Evolutionary conservation across 2,329 filamentous ascomycete genomes (phyloP).

Genomic region (Beauveria brongniartii): DNA sequence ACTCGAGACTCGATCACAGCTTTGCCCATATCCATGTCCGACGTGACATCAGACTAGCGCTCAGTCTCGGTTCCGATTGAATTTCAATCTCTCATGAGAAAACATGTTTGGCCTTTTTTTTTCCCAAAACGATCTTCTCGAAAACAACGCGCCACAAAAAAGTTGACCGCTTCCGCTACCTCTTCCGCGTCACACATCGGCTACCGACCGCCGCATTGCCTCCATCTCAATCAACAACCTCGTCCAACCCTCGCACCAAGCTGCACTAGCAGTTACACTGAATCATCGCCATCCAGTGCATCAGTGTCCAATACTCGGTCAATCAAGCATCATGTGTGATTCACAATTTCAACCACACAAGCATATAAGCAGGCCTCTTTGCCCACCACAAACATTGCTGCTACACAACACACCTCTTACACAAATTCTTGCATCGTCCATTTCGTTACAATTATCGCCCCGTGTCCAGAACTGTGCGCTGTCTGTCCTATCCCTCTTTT

Average conservation of each 20-base stretch:
- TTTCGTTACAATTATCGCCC: no score
- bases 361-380: background rate
- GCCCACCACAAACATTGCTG: background rate
- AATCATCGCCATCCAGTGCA: background rate
- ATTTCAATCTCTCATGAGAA: accelerated
- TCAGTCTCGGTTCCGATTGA: no score
- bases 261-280: background rate
- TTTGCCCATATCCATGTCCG: background rate
- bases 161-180: background rate
- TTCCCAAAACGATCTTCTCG: background rate
- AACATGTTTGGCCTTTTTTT: no score
- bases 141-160: background rate
- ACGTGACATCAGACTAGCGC: background rate
- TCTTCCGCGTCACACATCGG: background rate
- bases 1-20: background rate
- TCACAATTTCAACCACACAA: background rate
- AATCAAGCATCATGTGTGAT: background rate
- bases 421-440: background rate
- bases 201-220: background rate
- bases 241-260: background rate
- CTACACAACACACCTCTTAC: background rate
- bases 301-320: background rate
- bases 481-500: accelerated
- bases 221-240: background rate
- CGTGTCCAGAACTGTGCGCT: background rate